A percentile compares a stretch with the other conserved stretches of the same genome.
Conservation (phyloP, 139 green algal genomes). For the Picochlorum sp. region DNA sequence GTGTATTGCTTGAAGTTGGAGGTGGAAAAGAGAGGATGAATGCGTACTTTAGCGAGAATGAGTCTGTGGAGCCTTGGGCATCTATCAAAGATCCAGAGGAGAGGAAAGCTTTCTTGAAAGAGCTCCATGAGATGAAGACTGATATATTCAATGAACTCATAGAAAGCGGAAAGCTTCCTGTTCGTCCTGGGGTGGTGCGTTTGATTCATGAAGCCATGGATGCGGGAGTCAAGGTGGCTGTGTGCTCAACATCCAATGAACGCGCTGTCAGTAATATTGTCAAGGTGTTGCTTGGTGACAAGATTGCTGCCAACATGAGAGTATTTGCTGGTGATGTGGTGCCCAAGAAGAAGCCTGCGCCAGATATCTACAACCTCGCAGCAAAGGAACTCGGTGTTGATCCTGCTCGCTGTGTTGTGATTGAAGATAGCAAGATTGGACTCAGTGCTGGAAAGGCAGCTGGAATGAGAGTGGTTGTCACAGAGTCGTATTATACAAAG, state of each 20-base stretch:
- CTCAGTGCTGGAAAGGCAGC: constrained; percentile 81
- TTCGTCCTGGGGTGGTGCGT: constrained; percentile 66
- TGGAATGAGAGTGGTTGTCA: constrained; percentile 85
- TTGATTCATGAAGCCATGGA: constrained; percentile 67
- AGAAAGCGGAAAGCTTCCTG: constrained; percentile 73
- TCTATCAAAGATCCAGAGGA: constrained; percentile 27
- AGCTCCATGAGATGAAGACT: constrained; percentile 91
- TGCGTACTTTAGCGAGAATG: constrained; percentile 71
- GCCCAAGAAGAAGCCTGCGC: constrained; percentile 94
- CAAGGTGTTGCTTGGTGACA: constrained; percentile 63
- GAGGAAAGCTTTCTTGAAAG: constrained; percentile 63
- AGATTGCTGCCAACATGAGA: constrained; percentile 58
- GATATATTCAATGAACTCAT: constrained; percentile 93
- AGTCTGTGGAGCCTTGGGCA: constrained; percentile 28
- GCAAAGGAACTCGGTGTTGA: constrained; percentile 67
- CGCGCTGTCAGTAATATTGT: constrained; percentile 90
- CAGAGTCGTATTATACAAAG: constrained; percentile 58
- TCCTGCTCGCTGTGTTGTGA: constrained; percentile 73
- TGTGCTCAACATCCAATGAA: constrained; percentile 98
- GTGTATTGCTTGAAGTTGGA: constrained; percentile 88
- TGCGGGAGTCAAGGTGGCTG: constrained; percentile 78
- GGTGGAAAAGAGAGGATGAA: constrained; percentile 98
- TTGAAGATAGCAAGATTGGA: constrained; percentile 94
- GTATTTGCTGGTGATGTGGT: constrained; percentile 85
- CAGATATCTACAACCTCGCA: constrained; percentile 90